Percentiles rank a stretch among this genome's conserved stretches.
These are phyloP conservation scores for Eutrema salsugineum DNA, from an alignment of 441 rosid species.

Conservation along the genomic window DNA sequence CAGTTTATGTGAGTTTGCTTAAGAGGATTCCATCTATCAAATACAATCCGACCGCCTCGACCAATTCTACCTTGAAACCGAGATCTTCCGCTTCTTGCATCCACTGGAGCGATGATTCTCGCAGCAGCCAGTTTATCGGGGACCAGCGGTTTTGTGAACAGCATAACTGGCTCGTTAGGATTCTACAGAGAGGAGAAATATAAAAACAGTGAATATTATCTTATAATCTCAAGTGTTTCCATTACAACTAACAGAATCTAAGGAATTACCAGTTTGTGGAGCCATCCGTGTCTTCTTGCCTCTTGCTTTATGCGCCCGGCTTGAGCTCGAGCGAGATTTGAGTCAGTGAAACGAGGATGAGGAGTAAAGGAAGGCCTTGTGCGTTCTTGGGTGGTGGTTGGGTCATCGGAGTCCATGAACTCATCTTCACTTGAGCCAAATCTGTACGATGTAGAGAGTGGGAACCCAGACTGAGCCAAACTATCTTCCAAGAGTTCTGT, in stretches of 20 bases:
- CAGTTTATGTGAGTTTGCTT: slow-evolving; percentile 60
- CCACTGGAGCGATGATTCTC: slow-evolving; percentile 58
- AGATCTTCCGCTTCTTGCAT: slow-evolving; percentile 24
- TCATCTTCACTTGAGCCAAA: slow-evolving; percentile 87
- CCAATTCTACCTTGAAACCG: slow-evolving; percentile 78
- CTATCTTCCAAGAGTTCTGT: slow-evolving; percentile 80
- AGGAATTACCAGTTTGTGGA: slow-evolving; percentile 61
- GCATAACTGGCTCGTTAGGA: slow-evolving; percentile 78
- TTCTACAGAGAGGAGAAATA: slow-evolving; percentile 43
- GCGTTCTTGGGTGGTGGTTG: slow-evolving; percentile 46
- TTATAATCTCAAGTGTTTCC: not conserved
- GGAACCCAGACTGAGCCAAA: slow-evolving; percentile 62
- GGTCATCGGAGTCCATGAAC: slow-evolving; percentile 79
- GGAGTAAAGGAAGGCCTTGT: slow-evolving; percentile 41
- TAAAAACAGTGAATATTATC: not conserved
- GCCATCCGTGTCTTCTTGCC: slow-evolving; percentile 76
- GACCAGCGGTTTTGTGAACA: slow-evolving; percentile 85
- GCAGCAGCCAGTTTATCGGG: slow-evolving; percentile 80
- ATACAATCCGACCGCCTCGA: slow-evolving; percentile 85
- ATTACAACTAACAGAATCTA: not conserved
- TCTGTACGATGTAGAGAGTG: slow-evolving; percentile 46
- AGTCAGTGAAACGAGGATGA: slow-evolving; percentile 41
- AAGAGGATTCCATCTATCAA: slow-evolving; percentile 94
- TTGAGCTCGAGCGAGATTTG: slow-evolving; percentile 43
- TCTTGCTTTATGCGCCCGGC: slow-evolving; percentile 57